Evolutionary conservation across 176 grass and related monocot species (phyloP).

Genomic region (Oryza coarctata): DNA sequence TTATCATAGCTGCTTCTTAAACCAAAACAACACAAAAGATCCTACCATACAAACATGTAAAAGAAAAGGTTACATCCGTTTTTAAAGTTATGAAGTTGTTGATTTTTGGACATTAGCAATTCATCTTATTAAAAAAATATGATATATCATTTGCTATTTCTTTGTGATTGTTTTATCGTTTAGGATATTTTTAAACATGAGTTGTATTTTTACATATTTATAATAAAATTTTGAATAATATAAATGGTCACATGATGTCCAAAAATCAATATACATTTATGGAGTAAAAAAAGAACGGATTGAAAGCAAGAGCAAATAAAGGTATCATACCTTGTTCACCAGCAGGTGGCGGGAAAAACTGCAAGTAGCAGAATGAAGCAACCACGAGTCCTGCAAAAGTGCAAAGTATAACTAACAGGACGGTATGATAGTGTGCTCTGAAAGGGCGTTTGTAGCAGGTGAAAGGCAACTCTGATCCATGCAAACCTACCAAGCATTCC

Average conservation of each 20-base stretch:
- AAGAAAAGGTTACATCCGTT: too few species aligned
- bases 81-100: too few species aligned
- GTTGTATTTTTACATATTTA: too few species aligned
- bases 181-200: too few species aligned
- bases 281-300: background rate
- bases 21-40: background rate
- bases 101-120: too few species aligned
- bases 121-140: too few species aligned
- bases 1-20: background rate
- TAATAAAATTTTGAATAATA: too few species aligned
- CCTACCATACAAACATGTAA: too few species aligned
- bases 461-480: background rate
- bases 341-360: conserved; percentile 38
- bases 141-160: too few species aligned
- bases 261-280: too few species aligned
- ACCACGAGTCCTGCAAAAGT: conserved; percentile 32
- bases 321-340: conserved; percentile 30
- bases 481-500: conserved; percentile 29
- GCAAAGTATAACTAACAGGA: background rate
- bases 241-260: too few species aligned
- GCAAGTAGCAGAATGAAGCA: conserved; percentile 45
- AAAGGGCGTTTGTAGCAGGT: background rate
- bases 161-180: too few species aligned
- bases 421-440: background rate
- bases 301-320: background rate